Base-by-base conservation (phyloP, 805 yeast species). In the Yarrowia deformans region DNA sequence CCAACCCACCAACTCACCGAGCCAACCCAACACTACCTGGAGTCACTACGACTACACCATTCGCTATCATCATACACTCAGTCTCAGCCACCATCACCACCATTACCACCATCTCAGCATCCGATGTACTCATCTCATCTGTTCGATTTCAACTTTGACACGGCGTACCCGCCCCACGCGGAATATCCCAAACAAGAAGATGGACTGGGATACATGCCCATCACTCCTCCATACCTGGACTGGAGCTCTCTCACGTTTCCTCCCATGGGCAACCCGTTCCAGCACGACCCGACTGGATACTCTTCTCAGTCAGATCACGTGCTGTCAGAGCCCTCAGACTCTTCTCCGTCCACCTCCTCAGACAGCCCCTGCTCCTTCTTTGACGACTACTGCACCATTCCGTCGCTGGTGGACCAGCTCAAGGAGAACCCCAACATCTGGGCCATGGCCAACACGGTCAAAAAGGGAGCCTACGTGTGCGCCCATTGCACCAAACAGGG, bases 381-480 rank as follows among this genome's bases (percentile, higher is more conserved):
- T 40, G 49, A 42, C n/a, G 49, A 56, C 3, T 56, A 32, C 32
- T 42, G 49, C 49, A 56, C 49, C 39, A 29, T 56, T n/a, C 64
- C 64, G 13, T 42, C 49, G 10, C 35, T 32, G 8, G 34, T 56
- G 13, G 49, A 43, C 29, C 64, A 42, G 40, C 49, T 56, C n/a
- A 42, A n/a, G 19, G 64, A 56, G 13, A 39, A 60, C 42, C 42
- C 66, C 19, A 14, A 19, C 5, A 60, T 60, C 18, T 60, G 66
- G 66, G 37, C 40, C 3, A 18, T 18, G 5, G 66, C 66, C 5
- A 60, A 60, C n/a, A 60, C 66, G 1, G 52, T 60, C 42, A 60
- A 60, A 13, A 60, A 60, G 42, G 66, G 66, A 9, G 46, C 52
- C 19, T 43, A 43, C 13, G 66, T 60, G 43, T 60, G 66, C 34